Evolutionary conservation across 2,329 filamentous ascomycete genomes (phyloP).

Genomic region (Pseudocercospora pini-densiflorae): DNA sequence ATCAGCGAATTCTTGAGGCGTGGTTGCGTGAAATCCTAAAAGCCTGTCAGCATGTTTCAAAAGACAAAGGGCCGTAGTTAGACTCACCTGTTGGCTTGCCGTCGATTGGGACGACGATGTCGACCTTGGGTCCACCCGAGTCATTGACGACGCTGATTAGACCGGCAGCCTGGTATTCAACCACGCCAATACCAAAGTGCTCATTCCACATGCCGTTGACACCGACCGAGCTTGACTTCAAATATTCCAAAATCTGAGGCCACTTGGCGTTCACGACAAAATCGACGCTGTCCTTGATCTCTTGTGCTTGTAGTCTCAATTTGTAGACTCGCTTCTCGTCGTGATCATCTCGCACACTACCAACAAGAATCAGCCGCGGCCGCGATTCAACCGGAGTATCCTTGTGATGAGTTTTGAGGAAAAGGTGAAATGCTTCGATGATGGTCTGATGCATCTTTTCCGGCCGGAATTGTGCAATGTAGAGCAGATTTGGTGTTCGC

Average conservation of each 20-base stretch:
- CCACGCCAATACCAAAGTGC: constrained; percentile 97
- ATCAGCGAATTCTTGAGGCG: constrained; percentile 75
- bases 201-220: constrained; percentile 99
- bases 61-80: too few relatives aligned
- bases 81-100: constrained; percentile 74
- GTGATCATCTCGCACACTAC: constrained; percentile 84
- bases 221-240: constrained; percentile 77
- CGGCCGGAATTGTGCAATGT: constrained; percentile 95
- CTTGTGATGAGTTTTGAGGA: constrained; percentile 63
- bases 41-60: constrained; percentile 60
- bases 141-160: constrained; percentile 92
- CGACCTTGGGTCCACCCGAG: constrained; percentile 87
- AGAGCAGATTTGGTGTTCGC: constrained; percentile 76
- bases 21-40: constrained; percentile 86
- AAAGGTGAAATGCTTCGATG: constrained; percentile 79
- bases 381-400: constrained; percentile 25
- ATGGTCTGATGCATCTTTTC: constrained; percentile 96
- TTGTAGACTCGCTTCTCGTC: constrained; percentile 87
- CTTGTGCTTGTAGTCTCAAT: constrained; percentile 80
- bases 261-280: constrained; percentile 92
- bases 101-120: constrained; percentile 85
- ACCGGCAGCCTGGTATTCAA: constrained; percentile 96
- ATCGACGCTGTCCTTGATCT: constrained; percentile 80
- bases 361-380: constrained; percentile 80
- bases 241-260: constrained; percentile 81